Conservation (phyloP, 1,139 yeast species). For the Candida labiduridarum region DNA sequence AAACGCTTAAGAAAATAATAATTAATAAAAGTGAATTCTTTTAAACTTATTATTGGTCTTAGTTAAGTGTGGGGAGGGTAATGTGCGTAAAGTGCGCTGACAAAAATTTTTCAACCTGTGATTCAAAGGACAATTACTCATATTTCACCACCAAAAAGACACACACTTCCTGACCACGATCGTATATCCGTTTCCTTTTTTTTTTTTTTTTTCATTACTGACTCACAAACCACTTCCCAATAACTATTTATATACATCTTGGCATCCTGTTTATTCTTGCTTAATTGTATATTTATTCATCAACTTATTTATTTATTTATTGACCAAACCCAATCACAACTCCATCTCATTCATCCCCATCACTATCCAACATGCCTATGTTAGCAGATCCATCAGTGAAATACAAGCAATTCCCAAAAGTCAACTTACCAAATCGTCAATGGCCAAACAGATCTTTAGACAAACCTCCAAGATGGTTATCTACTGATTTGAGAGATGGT, state of each 20-base stretch:
- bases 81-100: not conserved
- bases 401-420: constrained; percentile 40
- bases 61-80: not conserved
- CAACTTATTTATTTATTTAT: not conserved
- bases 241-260: not conserved
- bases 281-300: not conserved
- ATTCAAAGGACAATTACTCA: not conserved
- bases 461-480: constrained; percentile 52
- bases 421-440: constrained; percentile 40
- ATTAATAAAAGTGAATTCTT: no score
- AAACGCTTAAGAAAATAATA: no score
- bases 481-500: constrained; percentile 53
- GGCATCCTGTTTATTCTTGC: not conserved
- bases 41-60: no score
- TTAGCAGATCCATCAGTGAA: constrained; percentile 45
- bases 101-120: not conserved
- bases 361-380: constrained; percentile 23
- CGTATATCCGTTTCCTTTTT: not conserved
- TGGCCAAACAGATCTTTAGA: constrained; percentile 46
- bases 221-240: not conserved
- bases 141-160: not conserved
- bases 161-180: not conserved
- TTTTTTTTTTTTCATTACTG: not conserved
- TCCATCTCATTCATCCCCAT: not conserved
- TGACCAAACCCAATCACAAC: not conserved